Evolutionary conservation across 306 rosid species (phyloP).

Genomic region (Alnus glutinosa): DNA sequence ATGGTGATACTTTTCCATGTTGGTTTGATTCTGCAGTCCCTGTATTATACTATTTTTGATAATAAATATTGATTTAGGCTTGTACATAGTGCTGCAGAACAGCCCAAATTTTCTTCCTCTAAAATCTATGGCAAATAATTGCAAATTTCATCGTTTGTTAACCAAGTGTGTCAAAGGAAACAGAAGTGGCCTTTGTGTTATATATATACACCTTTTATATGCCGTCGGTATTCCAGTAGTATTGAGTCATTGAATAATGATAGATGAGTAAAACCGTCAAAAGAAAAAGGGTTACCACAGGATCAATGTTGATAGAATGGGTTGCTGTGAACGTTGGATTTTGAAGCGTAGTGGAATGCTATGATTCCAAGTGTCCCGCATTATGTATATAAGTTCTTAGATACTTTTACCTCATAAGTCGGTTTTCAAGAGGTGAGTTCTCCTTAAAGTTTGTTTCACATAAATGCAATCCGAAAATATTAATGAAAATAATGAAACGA

Average conservation of each 20-base stretch:
- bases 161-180: background rate
- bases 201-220: background rate
- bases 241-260: no score
- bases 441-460: no score
- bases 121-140: background rate
- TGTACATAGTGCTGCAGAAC: constrained; percentile 44
- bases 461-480: background rate
- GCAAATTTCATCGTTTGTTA: background rate
- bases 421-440: no score
- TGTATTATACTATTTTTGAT: background rate
- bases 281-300: no score
- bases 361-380: no score
- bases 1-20: constrained; percentile 2
- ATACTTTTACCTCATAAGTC: no score
- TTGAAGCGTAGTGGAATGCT: no score
- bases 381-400: no score
- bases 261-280: no score
- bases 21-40: background rate
- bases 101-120: background rate
- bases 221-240: background rate
- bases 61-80: constrained; percentile 27
- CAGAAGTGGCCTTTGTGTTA: background rate
- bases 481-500: background rate
- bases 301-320: no score
- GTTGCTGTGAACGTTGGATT: no score